Conservation (phyloP, 768 basidiomycete species). For the Trichaptum fuscoviolaceum region DNA sequence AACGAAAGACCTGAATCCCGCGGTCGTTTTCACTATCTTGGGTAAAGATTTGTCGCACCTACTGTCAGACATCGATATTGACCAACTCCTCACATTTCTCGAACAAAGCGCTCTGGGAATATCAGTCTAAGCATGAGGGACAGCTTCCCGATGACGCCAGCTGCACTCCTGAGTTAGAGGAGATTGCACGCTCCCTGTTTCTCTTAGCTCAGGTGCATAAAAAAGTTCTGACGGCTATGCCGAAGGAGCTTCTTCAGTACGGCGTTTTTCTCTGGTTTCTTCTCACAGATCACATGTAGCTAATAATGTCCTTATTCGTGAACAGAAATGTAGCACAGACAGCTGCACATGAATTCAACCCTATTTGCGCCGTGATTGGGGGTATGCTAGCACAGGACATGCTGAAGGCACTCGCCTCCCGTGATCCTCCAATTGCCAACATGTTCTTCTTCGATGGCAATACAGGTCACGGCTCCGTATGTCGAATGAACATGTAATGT, state of each 20-base stretch:
- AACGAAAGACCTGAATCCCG: constrained; percentile 81
- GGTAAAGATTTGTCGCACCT: constrained; percentile 36
- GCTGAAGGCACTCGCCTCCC: constrained; percentile 81
- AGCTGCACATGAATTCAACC: constrained; percentile 83
- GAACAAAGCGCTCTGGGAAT: constrained; percentile 74
- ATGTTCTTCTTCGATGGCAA: constrained; percentile 85
- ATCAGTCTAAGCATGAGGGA: constrained; percentile 53
- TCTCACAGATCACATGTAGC: constrained; percentile 3
- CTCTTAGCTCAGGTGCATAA: constrained; percentile 62
- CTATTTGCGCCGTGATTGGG: constrained; percentile 91
- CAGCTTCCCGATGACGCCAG: constrained; percentile 48
- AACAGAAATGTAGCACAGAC: constrained; percentile 61
- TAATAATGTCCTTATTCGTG: constrained; percentile 1
- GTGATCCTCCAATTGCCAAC: constrained; percentile 91
- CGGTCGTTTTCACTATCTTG: constrained; percentile 62
- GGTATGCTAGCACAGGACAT: constrained; percentile 95
- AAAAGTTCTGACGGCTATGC: constrained; percentile 53
- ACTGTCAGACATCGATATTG: neutral
- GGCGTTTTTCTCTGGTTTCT: constrained; percentile 14
- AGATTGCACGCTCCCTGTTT: constrained; percentile 60
- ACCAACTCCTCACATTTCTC: constrained; percentile 7
- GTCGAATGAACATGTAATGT: constrained; percentile 39
- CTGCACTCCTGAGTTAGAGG: constrained; percentile 51
- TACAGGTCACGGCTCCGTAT: constrained; percentile 71
- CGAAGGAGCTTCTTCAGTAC: constrained; percentile 61